phyloP scores from a whole-genome alignment of 1,284 basidiomycete genomes.

The Meira miltonrushii region DNA sequence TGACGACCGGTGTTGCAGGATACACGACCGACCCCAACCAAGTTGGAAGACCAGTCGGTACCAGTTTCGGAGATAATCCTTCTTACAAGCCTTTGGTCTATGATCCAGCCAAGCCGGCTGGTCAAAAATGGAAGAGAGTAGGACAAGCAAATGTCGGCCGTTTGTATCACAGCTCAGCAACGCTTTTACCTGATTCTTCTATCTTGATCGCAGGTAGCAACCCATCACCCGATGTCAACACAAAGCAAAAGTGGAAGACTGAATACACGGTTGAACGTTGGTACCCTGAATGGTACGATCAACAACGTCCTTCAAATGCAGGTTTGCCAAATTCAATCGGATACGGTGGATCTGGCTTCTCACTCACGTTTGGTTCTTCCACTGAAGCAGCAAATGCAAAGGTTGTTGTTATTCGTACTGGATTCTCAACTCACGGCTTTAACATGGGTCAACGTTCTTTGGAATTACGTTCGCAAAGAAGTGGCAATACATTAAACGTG shows the following conservation, averaged over 20 bases:
- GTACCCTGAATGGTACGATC: conserved; percentile 30
- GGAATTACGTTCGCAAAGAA: conserved; percentile 23
- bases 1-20: conserved; percentile 40
- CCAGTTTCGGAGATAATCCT: conserved; percentile 47
- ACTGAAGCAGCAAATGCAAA: conserved; percentile 46
- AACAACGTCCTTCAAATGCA: conserved; percentile 28
- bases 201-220: conserved; percentile 40
- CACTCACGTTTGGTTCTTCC: conserved; percentile 21
- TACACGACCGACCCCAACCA: conserved; percentile 32
- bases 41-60: conserved; percentile 39
- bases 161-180: conserved; percentile 41
- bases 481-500: conserved; percentile 25
- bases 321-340: conserved; percentile 26
- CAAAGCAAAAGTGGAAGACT: conserved; percentile 26
- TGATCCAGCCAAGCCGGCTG: conserved; percentile 25
- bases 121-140: conserved; percentile 30
- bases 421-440: conserved; percentile 46
- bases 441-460: conserved; percentile 43
- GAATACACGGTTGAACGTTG: conserved; percentile 38
- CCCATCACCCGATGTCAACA: conserved; percentile 36
- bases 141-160: conserved; percentile 29
- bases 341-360: conserved; percentile 40
- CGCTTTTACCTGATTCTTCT: conserved; percentile 39
- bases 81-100: conserved; percentile 32
- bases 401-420: conserved; percentile 32